Base-by-base conservation (phyloP, 352 stramenopile genomes). In the Pythium graminicola region DNA sequence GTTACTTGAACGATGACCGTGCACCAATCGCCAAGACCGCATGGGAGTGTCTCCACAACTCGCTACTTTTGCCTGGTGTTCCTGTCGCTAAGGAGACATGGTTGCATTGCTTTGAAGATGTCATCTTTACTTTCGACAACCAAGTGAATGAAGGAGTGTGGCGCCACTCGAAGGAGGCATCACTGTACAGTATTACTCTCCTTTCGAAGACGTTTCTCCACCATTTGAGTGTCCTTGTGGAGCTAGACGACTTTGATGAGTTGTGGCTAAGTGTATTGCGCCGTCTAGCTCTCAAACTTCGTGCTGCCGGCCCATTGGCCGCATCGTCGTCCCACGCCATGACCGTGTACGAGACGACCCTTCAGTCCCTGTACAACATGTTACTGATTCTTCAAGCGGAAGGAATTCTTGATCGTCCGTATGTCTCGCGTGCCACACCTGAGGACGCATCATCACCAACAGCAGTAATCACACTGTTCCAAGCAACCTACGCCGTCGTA, bases 131-230 rank as follows among this genome's bases (percentile, higher is more conserved):
- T 31, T 89, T 94, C 54, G 83, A 94, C 46, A 76, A 94, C 54
- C 80, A 90, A 44, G 76, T 88, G 16, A 79, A 71, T 33, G 73
- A 83, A 36, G 69, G 75, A 13, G 60, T 69, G 33, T 76, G 73
- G 60, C 59, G 64, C 5, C 69, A 76, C 59, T 62, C 73, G 26
- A 79, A 78, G 9, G 81, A 94, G 38, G 80, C 77, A 6, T 67
- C 72, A 39, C 61, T 94, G 2, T 85, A 91, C 69, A 92, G 81
- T 26, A 76, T 91, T 26, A 94, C 83, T 28, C 51, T 94, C 36
- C 49, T 94, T 26, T 89, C 83, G 6, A 94, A 94, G 69, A 89
- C 82, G 23, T 94, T 94, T 45, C 61, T 94, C 17, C 82, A 94
- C 69, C 86, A 94, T 36, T 61, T 94, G 36, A 72, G 68, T 10